Percentiles rank a stretch among this genome's conserved stretches.
These are phyloP conservation scores for Backusella macrospora DNA, from an alignment of 192 early-diverging fungal species.

Conservation along the genomic window DNA sequence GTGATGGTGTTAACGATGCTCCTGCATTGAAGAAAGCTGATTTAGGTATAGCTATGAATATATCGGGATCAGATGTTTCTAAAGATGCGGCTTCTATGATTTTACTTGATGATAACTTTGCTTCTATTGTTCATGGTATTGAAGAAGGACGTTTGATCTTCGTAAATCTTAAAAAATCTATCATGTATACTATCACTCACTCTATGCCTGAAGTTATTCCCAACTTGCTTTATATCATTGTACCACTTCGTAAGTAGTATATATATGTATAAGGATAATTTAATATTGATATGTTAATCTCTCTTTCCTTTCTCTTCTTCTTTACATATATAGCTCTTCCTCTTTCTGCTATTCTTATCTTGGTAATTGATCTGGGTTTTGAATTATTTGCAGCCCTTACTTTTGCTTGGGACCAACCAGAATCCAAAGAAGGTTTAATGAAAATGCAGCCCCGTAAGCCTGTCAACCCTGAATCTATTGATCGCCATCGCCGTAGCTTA, in stretches of 20 bases:
- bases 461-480: constrained; percentile 76
- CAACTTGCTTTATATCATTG: constrained; percentile 83
- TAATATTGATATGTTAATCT: neutral
- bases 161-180: constrained; percentile 92
- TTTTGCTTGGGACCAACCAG: constrained; percentile 91
- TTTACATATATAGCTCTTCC: constrained; percentile 52
- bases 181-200: constrained; percentile 91
- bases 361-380: constrained; percentile 94
- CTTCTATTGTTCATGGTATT: constrained; percentile 89
- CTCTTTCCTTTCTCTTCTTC: neutral
- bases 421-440: constrained; percentile 80
- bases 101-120: constrained; percentile 98
- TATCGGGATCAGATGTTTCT: constrained; percentile 92
- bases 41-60: constrained; percentile 97
- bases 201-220: constrained; percentile 90
- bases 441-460: constrained; percentile 88
- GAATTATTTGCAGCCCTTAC: constrained; percentile 86
- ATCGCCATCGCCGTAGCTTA: constrained; percentile 59
- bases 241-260: constrained; percentile 64
- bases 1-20: constrained; percentile 86
- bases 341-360: constrained; percentile 81
- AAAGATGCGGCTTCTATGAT: constrained; percentile 98
- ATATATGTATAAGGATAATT: neutral
- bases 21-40: constrained; percentile 97
- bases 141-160: constrained; percentile 96